phyloP scores from a whole-genome alignment of 192 early-diverging fungal genomes.

The Coemansia sp. region DNA sequence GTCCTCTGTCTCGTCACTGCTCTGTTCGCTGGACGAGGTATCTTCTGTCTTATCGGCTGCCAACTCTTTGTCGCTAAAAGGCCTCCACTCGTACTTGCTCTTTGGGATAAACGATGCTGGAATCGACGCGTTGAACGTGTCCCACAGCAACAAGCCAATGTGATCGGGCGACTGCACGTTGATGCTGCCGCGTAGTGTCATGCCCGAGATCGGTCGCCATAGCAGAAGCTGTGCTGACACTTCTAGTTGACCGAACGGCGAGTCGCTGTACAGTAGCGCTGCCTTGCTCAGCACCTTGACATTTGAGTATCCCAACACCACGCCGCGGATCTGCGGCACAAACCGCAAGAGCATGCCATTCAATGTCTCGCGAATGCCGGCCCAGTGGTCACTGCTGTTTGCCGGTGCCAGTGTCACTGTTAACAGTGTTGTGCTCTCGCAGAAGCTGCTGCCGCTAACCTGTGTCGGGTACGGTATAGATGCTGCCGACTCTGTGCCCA shows the following conservation, averaged over 20 bases:
- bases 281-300: constrained; percentile 59
- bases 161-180: constrained; percentile 94
- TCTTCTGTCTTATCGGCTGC: constrained; percentile 16
- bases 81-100: constrained; percentile 70
- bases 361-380: constrained; percentile 47
- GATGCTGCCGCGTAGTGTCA: constrained; percentile 55
- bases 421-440: constrained; percentile 34
- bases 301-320: constrained; percentile 79
- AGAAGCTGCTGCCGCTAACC: constrained; percentile 36
- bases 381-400: constrained; percentile 39
- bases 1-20: constrained; percentile 25
- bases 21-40: background rate
- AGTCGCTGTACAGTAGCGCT: constrained; percentile 76
- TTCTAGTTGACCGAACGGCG: constrained; percentile 78
- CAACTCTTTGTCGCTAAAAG: constrained; percentile 53
- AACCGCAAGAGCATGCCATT: constrained; percentile 64
- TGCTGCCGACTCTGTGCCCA: background rate
- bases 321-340: constrained; percentile 82
- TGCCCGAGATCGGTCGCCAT: constrained; percentile 74
- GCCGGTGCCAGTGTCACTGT: constrained; percentile 48
- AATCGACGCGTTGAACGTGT: constrained; percentile 95
- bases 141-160: constrained; percentile 89
- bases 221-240: constrained; percentile 68
- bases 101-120: constrained; percentile 76
- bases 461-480: constrained; percentile 35